These are phyloP conservation scores for Annona cherimola DNA, from an alignment of 164 flowering plant genomes.

Conservation along the genomic window DNA sequence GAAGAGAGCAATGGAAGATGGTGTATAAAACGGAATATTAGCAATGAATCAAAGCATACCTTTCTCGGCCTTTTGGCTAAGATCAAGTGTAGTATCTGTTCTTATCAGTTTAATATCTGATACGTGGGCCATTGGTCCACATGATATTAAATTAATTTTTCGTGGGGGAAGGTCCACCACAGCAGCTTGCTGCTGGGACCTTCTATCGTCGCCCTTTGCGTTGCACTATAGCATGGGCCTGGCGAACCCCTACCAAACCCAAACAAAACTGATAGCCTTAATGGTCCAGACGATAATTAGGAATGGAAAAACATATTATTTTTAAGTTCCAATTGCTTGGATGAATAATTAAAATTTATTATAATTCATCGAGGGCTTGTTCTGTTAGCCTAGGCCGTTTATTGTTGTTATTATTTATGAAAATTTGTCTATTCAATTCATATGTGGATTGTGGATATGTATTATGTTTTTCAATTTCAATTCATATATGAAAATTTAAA, in stretches of 20 bases:
- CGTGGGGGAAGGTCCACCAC: conserved; percentile 3
- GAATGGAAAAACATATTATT: too few species aligned
- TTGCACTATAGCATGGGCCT: conserved; percentile 4
- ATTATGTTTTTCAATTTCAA: too few species aligned
- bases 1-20: neutral
- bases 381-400: neutral
- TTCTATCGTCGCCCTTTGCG: neutral
- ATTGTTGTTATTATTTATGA: too few species aligned
- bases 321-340: too few species aligned
- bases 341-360: too few species aligned
- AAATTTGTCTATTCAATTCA: too few species aligned
- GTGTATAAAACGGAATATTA: neutral
- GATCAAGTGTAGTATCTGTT: conserved; percentile 95
- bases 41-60: conserved; percentile 25
- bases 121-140: conserved; percentile 19
- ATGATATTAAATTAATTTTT: conserved; percentile 18
- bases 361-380: neutral
- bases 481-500: too few species aligned
- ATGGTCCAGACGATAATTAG: too few species aligned
- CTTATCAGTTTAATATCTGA: conserved; percentile 96
- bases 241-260: conserved; percentile 3
- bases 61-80: conserved; percentile 95
- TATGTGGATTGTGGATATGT: too few species aligned
- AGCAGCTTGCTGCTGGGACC: conserved; percentile 2
- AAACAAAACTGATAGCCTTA: neutral